These are phyloP conservation scores for Malassezia obtusa DNA, from an alignment of 1,284 basidiomycete genomes.

Conservation along the genomic window DNA sequence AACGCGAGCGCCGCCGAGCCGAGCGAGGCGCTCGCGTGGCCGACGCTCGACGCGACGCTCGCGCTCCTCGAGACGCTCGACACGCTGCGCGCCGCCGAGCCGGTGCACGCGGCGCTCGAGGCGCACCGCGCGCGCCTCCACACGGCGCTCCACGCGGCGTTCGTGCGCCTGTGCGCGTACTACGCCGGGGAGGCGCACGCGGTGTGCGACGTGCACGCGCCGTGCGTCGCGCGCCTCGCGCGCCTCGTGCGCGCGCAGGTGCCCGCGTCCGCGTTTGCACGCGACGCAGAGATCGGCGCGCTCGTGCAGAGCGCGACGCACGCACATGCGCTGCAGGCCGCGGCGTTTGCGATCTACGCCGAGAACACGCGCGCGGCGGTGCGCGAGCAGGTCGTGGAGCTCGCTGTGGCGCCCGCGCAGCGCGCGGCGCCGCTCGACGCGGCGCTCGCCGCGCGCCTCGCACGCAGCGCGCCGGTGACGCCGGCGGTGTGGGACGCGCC, in stretches of 20 bases:
- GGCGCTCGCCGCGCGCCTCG: neutral
- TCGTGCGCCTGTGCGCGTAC: constrained; percentile 57
- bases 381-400: constrained; percentile 34
- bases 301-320: constrained; percentile 20
- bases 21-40: constrained; percentile 56
- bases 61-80: constrained; percentile 62
- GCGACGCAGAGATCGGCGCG: constrained; percentile 18
- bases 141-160: constrained; percentile 32
- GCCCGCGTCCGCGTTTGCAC: constrained; percentile 19
- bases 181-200: neutral
- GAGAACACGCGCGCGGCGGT: constrained; percentile 24
- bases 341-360: constrained; percentile 23
- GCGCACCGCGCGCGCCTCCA: constrained; percentile 47
- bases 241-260: constrained; percentile 25
- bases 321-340: constrained; percentile 27
- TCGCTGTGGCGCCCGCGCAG: constrained; percentile 13
- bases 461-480: neutral
- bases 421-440: neutral
- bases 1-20: constrained; percentile 68
- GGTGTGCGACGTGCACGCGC: neutral
- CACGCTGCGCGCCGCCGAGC: constrained; percentile 59
- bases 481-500: neutral
- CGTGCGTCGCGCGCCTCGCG: constrained; percentile 21
- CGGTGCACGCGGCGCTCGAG: neutral
- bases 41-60: constrained; percentile 62